Base-by-base conservation (phyloP, 2,329 filamentous ascomycete genomes). In the Penicillium rolfsii region DNA sequence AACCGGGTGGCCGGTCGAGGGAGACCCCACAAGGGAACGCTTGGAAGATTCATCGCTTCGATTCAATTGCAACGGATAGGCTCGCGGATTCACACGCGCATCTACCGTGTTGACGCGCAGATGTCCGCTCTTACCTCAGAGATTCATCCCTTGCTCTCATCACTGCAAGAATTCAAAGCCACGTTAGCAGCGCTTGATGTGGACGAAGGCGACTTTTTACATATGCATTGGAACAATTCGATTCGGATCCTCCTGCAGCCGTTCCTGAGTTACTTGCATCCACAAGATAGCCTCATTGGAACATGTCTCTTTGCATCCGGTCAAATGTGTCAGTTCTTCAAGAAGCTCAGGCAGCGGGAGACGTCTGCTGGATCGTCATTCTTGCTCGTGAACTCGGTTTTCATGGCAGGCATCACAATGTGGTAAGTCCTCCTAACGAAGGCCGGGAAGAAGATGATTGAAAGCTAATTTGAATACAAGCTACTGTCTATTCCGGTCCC, bases 191-290 rank as follows among this genome's bases (percentile, higher is more conserved):
- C 24, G 0, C 57, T 70, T 9, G 52, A 59, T 1, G 53, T 57
- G 0, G 41, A 64, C 2, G 67, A 68, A 22, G 49, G 59, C 2
- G 66, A 67, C 7, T 70, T 70, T 35, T 54, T 69, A 2, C 59
- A 62, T 14, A 69, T 70, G 68, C 68, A 70, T 19, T 69, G 67
- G 67, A 60, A 70, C 19, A 67, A 64, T 35, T 54, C 57, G 1
- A 52, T 65, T 8, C 58, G 64, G 4, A 64, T 68, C 5, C 50
- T 70, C 0, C 12, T 69, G 1, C 66, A 68, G 19, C 68, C 66
- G 0, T 70, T 70, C 19, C 43, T 70, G 0, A 49, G 57, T 16
- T 54, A 65, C 0, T 36, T 70, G 0, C 28, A 57, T 5, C 58
- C 64, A 0, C 40, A 58, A 1, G 61, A 70, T 40, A 41, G 61